A percentile compares a stretch with the other conserved stretches of the same genome.
Evolutionary conservation across 2,329 filamentous ascomycete species (phyloP).

Genomic region (Arachnomyces sp.): DNA sequence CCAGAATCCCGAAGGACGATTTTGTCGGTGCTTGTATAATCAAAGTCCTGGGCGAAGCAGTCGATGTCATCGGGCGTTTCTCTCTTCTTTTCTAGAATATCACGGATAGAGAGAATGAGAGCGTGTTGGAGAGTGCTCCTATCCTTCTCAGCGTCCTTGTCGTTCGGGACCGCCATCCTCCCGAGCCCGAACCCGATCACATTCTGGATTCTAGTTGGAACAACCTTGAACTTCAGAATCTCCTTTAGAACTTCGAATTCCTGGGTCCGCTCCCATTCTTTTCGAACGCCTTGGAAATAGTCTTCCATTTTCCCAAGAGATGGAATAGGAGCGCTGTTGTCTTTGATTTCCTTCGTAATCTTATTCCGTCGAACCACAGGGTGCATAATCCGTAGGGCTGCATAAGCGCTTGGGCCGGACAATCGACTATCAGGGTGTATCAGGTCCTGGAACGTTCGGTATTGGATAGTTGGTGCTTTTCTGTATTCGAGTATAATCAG

Average conservation of each 20-base stretch:
- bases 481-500: too few species aligned
- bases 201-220: constrained; percentile 3
- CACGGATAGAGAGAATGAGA: constrained; percentile 16
- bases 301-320: background rate
- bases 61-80: background rate
- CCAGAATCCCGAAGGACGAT: constrained; percentile 13
- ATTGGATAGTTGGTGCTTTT: too few species aligned
- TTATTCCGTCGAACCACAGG: background rate
- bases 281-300: background rate
- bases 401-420: too few species aligned
- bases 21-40: constrained; percentile 15
- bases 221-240: background rate
- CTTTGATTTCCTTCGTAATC: constrained; percentile 3
- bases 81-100: constrained; percentile 9
- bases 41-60: constrained; percentile 23
- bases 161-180: background rate
- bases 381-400: background rate
- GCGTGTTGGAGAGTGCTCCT: constrained; percentile 17
- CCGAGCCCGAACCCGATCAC: constrained; percentile 9
- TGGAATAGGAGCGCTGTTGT: background rate
- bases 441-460: too few species aligned
- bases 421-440: too few species aligned
- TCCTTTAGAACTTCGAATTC: constrained; percentile 3
- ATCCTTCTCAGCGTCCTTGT: background rate
- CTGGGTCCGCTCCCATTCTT: constrained; percentile 7